A percentile compares a stretch with the other conserved stretches of the same genome.
Evolutionary conservation across 2,329 filamentous ascomycete genomes (phyloP).

Genomic region (Cercospora zeae-maydis): DNA sequence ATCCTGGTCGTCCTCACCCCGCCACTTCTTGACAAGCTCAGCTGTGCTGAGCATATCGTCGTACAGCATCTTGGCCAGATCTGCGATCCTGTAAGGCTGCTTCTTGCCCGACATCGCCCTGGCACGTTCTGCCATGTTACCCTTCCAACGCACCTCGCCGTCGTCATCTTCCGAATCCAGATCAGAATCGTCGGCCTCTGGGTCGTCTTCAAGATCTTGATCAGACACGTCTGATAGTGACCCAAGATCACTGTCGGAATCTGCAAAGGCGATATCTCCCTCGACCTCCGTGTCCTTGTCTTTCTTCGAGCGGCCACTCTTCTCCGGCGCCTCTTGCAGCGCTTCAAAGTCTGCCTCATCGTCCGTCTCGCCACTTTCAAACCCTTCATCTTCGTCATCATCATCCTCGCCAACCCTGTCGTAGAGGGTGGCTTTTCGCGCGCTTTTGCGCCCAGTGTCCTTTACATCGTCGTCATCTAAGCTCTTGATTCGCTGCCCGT

Average conservation of each 20-base stretch:
- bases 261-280: constrained; percentile 83
- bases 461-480: constrained; percentile 48
- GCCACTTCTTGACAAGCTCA: constrained; percentile 77
- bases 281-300: constrained; percentile 52
- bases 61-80: constrained; percentile 86
- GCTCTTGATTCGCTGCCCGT: constrained; percentile 64
- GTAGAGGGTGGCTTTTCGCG: constrained; percentile 53
- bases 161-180: constrained; percentile 58
- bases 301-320: constrained; percentile 48
- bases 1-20: constrained; percentile 58
- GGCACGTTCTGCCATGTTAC: constrained; percentile 74
- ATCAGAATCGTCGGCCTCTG: constrained; percentile 40
- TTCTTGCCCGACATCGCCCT: constrained; percentile 65
- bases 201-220: constrained; percentile 50
- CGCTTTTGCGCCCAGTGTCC: constrained; percentile 31
- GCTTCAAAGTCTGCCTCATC: constrained; percentile 52
- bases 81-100: constrained; percentile 70
- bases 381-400: constrained; percentile 51
- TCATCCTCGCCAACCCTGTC: constrained; percentile 48
- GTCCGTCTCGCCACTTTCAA: constrained; percentile 48
- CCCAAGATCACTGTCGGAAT: constrained; percentile 94
- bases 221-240: constrained; percentile 68
- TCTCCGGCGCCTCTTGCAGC: constrained; percentile 44
- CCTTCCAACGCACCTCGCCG: constrained; percentile 84
- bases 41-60: constrained; percentile 71